Evolutionary conservation across 2,329 filamentous ascomycete genomes (phyloP), one percentile per base, ranked within the genome.

Genomic region (Didymella lethalis): DNA sequence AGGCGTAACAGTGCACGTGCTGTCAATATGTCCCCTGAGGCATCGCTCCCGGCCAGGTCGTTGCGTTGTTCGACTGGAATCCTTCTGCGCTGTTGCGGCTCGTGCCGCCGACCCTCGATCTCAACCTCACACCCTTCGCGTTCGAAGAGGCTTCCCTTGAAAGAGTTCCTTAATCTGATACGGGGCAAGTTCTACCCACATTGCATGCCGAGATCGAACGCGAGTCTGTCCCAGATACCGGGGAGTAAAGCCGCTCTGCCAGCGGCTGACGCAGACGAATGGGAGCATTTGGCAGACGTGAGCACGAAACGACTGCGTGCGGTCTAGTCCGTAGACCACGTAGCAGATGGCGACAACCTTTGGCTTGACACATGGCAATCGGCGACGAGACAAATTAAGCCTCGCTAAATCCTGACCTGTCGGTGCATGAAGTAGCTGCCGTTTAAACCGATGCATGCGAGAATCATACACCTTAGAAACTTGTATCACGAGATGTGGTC

Each of bases 381-480:
- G 60, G 54, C 58, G 61, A 57, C 61, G 57, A 65, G 57, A 65
- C 63, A 54, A 48, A 48, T 59, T 29, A 40, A 54, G 56, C 60
- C 62, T 65, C 63, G 61, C 60, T 62, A 61, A 59, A 52, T 36
- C 7, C 32, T 16, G n/a, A 11, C 32, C n/a, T 57, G 62, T 54
- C 60, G 51, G 56, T 64, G 63, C 61, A 67, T 72, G 49, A 64
- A 62, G 26, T 48, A 32, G 48, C 62, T 65, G 67, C 70, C 66
- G 70, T 63, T 62, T 62, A 62, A 63, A 48, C 70, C 71, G 62
- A 58, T 47, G 57, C 61, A 67, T 67, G 65, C 61, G 69, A 54
- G 62, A 69, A 66, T 71, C 70, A 73, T 57, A 73, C 72, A 70
- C 54, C 64, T 67, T 61, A 63, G 66, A 71, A 71, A 68, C 65